phyloP scores from a whole-genome alignment of 116 monocot genomes.

The Iris pallida region DNA sequence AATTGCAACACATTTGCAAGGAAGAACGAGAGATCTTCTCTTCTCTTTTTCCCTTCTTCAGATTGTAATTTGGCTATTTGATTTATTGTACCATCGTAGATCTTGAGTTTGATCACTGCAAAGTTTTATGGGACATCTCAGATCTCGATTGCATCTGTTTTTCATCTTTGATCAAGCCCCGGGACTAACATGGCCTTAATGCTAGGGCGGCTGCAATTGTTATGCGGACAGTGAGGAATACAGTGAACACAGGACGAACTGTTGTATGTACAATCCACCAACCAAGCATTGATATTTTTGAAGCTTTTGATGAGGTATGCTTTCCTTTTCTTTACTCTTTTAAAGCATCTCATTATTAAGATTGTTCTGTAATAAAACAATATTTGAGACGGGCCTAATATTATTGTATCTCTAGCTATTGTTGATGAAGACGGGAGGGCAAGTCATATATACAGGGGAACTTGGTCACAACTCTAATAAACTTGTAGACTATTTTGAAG shows the following conservation, averaged over 20 bases:
- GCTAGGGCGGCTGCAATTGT: constrained; percentile 24
- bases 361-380: background rate
- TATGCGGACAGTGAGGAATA: constrained; percentile 19
- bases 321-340: background rate
- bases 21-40: too few relatives aligned
- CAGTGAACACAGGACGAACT: constrained; percentile 13
- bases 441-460: constrained; percentile 39
- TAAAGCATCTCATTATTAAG: background rate
- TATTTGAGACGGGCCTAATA: background rate
- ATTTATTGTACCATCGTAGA: too few relatives aligned
- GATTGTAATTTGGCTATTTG: too few relatives aligned
- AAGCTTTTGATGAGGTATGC: constrained; percentile 21
- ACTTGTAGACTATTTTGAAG: constrained; percentile 45
- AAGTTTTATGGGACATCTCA: too few relatives aligned
- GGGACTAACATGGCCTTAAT: too few relatives aligned
- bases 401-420: constrained; percentile 23
- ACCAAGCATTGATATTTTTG: constrained; percentile 25
- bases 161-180: too few relatives aligned
- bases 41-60: too few relatives aligned
- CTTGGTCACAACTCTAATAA: constrained; percentile 35
- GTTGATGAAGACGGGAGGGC: constrained; percentile 35
- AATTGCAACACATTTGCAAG: too few relatives aligned
- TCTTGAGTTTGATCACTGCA: too few relatives aligned
- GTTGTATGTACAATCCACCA: constrained; percentile 24
- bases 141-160: too few relatives aligned